Evolutionary conservation across 305 asterid species (phyloP).

Genomic region (Solanum hybrid): DNA sequence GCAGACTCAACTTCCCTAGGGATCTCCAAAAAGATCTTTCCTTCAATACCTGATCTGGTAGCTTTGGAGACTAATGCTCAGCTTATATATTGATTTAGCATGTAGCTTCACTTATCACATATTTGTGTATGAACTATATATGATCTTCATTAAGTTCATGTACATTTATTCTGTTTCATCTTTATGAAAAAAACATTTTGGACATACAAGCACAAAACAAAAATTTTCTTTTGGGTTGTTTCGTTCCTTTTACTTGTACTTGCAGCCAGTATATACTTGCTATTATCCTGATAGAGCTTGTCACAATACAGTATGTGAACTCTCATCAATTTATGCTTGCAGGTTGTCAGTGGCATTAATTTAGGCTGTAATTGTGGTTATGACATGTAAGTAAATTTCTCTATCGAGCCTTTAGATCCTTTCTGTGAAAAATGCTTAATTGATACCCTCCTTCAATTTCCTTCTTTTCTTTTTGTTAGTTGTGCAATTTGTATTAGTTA

Average conservation of each 20-base stretch:
- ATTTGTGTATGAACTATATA: too few relatives aligned
- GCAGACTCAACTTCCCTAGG: constrained; percentile 84
- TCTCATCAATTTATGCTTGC: constrained; percentile 24
- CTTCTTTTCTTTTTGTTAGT: background rate
- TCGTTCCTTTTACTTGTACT: too few relatives aligned
- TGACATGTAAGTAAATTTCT: constrained; percentile 47
- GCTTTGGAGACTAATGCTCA: too few relatives aligned
- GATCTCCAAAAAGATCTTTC: constrained; percentile 50
- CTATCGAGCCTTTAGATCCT: background rate
- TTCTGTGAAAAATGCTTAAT: background rate
- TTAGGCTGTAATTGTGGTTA: constrained; percentile 81
- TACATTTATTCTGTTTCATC: too few relatives aligned
- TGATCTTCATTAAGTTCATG: too few relatives aligned
- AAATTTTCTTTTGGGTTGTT: too few relatives aligned
- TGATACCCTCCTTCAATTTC: background rate
- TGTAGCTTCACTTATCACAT: too few relatives aligned
- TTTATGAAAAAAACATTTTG: too few relatives aligned
- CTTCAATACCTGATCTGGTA: constrained; percentile 30
- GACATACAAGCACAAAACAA: too few relatives aligned
- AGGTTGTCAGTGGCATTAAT: constrained; percentile 79
- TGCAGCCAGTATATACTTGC: too few relatives aligned
- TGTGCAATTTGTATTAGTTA: background rate
- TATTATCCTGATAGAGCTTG: too few relatives aligned
- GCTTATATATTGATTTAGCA: too few relatives aligned
- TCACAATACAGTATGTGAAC: background rate